A percentile compares a stretch with the other conserved stretches of the same genome.
These are phyloP conservation scores for Rhodotorula sphaerocarpa DNA, from an alignment of 768 basidiomycete genomes.

Conservation along the genomic window DNA sequence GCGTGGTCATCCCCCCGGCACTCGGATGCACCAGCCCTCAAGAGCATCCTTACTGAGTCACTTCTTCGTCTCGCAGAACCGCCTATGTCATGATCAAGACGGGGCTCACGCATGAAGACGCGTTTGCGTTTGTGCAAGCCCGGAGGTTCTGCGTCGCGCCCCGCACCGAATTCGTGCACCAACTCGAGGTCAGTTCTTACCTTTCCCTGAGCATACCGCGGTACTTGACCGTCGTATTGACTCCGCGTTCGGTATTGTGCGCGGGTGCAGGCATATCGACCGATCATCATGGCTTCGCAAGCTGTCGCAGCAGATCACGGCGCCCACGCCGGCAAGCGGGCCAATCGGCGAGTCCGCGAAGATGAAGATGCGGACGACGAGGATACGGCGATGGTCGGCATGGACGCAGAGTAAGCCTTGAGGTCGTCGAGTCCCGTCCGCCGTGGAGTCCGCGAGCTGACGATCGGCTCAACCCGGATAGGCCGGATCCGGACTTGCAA, in stretches of 20 bases:
- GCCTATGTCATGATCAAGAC: constrained; percentile 39
- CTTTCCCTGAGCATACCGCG: too few species aligned
- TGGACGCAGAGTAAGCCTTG: not conserved
- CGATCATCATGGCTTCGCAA: constrained; percentile 72
- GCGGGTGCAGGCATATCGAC: constrained; percentile 93
- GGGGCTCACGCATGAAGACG: constrained; percentile 35
- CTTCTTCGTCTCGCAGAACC: constrained; percentile 8
- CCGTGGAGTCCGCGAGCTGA: too few species aligned
- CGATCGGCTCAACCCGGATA: too few species aligned
- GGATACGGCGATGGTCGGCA: constrained; percentile 43
- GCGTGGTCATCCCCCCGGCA: not conserved
- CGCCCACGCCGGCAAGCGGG: constrained; percentile 46
- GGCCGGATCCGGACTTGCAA: not conserved
- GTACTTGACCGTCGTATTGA: too few species aligned
- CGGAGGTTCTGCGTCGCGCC: constrained; percentile 88
- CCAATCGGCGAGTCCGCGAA: constrained; percentile 56
- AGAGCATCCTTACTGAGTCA: too few species aligned
- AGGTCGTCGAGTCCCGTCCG: not conserved
- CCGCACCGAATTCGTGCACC: constrained; percentile 81
- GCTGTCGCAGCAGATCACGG: constrained; percentile 55
- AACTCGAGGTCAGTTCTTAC: constrained; percentile 57
- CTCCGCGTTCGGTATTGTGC: too few species aligned
- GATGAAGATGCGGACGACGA: constrained; percentile 60
- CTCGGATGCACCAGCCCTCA: too few species aligned
- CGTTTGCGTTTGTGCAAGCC: constrained; percentile 38